Evolutionary conservation across 805 yeast genomes (phyloP), one percentile per base, ranked within the genome.

Genomic region (Ogataea pilisensis): DNA sequence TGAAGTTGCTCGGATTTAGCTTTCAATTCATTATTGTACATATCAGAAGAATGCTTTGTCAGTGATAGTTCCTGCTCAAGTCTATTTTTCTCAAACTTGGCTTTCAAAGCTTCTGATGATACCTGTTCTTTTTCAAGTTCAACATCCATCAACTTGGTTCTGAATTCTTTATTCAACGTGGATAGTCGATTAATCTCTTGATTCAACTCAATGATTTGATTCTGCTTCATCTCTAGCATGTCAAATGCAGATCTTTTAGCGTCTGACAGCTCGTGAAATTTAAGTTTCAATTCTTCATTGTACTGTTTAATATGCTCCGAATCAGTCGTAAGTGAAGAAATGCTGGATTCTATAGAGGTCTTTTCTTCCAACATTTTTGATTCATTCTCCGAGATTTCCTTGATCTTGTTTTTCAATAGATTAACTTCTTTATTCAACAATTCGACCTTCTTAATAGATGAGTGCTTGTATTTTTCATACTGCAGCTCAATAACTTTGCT

Each of bases 101-200:
- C 43, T 29, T 56, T 58, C 31, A 53, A 28, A 2, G 49, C 29
- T 20, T 64, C 62, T n/a, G 58, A 48, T 8, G 41, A 30, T 2
- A 50, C 28, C 7, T 43, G 39, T 34, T 65, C 65, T 33, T 52
- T 54, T 58, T 73, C 31, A 62, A 61, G 14, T 33, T 60, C 60
- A 5, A 44, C 12, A 2, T 70, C 72, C 31, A 72, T 51, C 20
- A 75, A 52, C 41, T 70, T 68, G 4, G 59, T 45, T 30, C 76
- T 69, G 3, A 75, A 51, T 60, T 71, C 61, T 14, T 63, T 67
- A 43, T 68, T 75, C 38, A 61, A 64, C 28, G 63, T 58, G 16
- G 67, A 61, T 14, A 69, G 48, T n/a, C 65, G 57, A 19, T 64
- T 67, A 5, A 73, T 39, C 38, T 76, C 78, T 39, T 67, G 74